Percentiles rank a stretch among this genome's conserved stretches.
phyloP scores from a whole-genome alignment of 2,329 filamentous ascomycete genomes.

The Botrytis tulipae region DNA sequence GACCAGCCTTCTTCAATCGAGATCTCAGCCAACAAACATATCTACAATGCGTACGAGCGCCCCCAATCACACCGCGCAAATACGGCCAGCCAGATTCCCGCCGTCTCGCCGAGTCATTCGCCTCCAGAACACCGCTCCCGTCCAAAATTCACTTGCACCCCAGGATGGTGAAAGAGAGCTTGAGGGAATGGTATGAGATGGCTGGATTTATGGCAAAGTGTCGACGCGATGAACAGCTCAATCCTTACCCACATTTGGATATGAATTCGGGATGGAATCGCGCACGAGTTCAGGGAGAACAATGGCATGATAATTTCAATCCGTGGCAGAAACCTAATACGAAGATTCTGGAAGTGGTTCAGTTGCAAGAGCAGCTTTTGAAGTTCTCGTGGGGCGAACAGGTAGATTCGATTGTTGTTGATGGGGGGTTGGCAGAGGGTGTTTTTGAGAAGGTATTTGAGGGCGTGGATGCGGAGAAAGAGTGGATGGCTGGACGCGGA shows the following conservation, averaged over 20 bases:
- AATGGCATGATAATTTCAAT: neutral
- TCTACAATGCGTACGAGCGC: neutral
- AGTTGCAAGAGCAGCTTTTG: neutral
- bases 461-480: constrained; percentile 16
- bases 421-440: constrained; percentile 19
- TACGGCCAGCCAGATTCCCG: constrained; percentile 5
- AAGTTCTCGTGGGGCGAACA: constrained; percentile 22
- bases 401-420: constrained; percentile 22
- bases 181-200: constrained; percentile 9
- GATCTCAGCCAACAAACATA: neutral
- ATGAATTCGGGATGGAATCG: constrained; percentile 16
- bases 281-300: constrained; percentile 6
- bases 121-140: constrained; percentile 4
- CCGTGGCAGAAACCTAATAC: neutral
- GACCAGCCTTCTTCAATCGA: constrained; percentile 9
- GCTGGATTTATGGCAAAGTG: neutral
- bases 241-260: constrained; percentile 11
- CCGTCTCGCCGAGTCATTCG: constrained; percentile 9
- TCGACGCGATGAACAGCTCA: neutral
- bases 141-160: neutral
- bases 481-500: constrained; percentile 1
- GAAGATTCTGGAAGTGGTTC: neutral
- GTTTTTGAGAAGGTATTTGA: constrained; percentile 28
- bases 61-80: neutral
- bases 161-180: neutral